A percentile compares a stretch with the other conserved stretches of the same genome.
Evolutionary conservation across 1,284 basidiomycete genomes (phyloP).

Genomic region (Melampsora occidentalis): DNA sequence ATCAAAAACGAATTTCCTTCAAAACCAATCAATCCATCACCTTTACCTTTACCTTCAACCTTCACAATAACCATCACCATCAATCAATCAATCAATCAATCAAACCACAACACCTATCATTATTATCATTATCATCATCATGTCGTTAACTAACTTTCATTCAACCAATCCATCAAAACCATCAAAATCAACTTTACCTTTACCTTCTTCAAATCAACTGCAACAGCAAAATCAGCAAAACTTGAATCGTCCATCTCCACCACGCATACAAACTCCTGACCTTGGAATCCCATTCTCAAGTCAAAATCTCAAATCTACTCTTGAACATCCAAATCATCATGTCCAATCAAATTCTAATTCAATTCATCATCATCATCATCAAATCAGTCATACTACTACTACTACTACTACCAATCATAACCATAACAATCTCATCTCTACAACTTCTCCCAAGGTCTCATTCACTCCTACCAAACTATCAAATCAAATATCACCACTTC

Average conservation of each 20-base stretch:
- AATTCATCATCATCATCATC: slow-evolving; percentile 15
- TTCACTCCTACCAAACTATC: background rate
- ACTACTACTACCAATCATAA: background rate
- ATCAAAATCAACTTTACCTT: background rate
- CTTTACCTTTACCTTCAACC: too few relatives aligned
- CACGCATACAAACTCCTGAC: slow-evolving; percentile 19
- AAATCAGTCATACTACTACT: background rate
- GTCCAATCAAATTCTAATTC: background rate
- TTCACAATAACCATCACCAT: too few relatives aligned
- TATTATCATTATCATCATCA: too few relatives aligned
- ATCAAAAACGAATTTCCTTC: too few relatives aligned
- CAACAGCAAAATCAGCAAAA: background rate
- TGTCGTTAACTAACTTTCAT: too few relatives aligned
- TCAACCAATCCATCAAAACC: background rate
- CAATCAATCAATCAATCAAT: too few relatives aligned
- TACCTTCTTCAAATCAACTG: background rate
- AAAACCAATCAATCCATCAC: too few relatives aligned
- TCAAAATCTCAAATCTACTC: background rate
- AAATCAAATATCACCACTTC: background rate
- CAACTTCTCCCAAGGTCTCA: background rate
- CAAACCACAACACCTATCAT: too few relatives aligned
- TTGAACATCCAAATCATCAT: background rate
- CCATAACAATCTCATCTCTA: background rate
- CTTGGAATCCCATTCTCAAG: slow-evolving; percentile 5
- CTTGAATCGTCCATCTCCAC: background rate